Evolutionary conservation across 805 yeast species (phyloP).

Genomic region (Candida easanensis): DNA sequence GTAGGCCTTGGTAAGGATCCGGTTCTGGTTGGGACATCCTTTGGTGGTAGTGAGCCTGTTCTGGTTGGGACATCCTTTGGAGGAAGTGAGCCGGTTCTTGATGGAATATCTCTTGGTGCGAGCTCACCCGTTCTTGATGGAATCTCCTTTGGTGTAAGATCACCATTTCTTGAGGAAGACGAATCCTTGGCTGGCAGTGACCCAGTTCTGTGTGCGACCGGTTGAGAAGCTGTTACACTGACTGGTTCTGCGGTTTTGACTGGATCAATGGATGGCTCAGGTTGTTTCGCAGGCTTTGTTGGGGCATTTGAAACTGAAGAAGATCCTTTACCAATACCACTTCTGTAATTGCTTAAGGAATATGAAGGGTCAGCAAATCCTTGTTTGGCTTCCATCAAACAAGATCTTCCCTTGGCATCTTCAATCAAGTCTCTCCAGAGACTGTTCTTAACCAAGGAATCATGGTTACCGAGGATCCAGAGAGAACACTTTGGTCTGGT

Average conservation of each 20-base stretch:
- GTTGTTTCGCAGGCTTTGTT: no score
- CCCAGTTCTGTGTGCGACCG: neutral
- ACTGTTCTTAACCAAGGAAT: slow-evolving; percentile 59
- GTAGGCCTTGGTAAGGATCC: neutral
- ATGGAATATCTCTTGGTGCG: neutral
- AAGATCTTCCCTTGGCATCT: slow-evolving; percentile 56
- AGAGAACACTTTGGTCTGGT: slow-evolving; percentile 91
- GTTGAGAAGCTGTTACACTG: neutral
- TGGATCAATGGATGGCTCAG: no score
- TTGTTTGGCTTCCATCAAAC: slow-evolving; percentile 13
- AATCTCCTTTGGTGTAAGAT: neutral
- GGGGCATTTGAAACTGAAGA: no score
- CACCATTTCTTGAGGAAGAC: neutral
- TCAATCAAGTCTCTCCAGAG: slow-evolving; percentile 72
- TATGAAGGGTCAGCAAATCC: slow-evolving; percentile 25
- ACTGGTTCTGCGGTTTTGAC: neutral
- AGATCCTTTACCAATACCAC: no score
- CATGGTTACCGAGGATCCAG: slow-evolving; percentile 85
- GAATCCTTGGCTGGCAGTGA: neutral
- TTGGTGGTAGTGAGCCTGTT: neutral
- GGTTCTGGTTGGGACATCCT: neutral
- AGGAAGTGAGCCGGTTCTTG: neutral
- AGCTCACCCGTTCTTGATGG: no score
- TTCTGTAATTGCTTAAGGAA: slow-evolving; percentile 1
- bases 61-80: neutral